Evolutionary conservation across 2,329 filamentous ascomycete genomes (phyloP), one percentile per base, ranked within the genome.

Genomic region (Neofusicoccum cordaticola): DNA sequence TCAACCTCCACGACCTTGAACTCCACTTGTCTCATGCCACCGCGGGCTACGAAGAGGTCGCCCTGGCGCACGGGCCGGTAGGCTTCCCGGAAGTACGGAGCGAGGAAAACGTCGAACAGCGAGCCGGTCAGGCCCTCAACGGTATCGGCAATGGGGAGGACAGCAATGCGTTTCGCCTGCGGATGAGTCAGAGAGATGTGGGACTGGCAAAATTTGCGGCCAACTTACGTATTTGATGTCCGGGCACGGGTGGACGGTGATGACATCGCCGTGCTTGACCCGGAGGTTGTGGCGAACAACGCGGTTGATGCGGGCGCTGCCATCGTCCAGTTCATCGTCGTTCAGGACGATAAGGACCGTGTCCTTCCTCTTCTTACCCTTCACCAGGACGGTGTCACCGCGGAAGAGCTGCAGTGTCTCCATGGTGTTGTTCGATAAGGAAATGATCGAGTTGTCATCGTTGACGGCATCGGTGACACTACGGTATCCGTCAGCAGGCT

Each of bases 1-100:
- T 99, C 95, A 56, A 99, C 93, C 82, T 99, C 95, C 53, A 99
- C 94, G 47, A 99, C 94, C 86, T 99, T 99, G 85, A 99, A 99
- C 78, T 99, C 95, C 41, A 99, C 95, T 81, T 97, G 94, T 79
- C 95, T 89, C 95, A 99, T 99, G 77, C 93, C 94, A 82, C 94
- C 95, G 74, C 95, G 90, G 67, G 95, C 92, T 78, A 93, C 97
- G 86, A 99, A 99, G 65, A 97, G 87, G 76, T 99, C 95, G 73
- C 95, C 95, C 85, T 98, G 95, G 78, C 93, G 90, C 67, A 99
- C 93, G 64, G 95, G 95, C 78, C 95, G 88, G 85, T 99, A 99
- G 69, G 95, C 94, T 86, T 99, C 95, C 74, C 94, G 92, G 90
- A 99, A 99, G 84, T 99, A 99, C 74, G 95, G 95, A 66, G 95